Conservation (phyloP, 2,329 filamentous ascomycete species). For the Monascus ruber region DNA sequence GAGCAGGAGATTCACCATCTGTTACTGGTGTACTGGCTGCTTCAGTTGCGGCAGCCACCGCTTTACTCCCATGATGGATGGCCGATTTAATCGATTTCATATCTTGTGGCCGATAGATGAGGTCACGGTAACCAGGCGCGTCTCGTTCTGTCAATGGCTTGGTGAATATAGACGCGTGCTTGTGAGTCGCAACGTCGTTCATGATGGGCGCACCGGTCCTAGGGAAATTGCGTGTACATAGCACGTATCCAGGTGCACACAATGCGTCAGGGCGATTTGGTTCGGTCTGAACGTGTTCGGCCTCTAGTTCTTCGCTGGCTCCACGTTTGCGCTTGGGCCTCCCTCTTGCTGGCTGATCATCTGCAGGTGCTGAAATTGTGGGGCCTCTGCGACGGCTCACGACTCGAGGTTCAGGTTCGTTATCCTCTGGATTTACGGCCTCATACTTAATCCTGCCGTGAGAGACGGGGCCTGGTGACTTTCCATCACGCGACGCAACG, state of each 20-base stretch:
- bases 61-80: conserved; percentile 42
- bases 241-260: conserved; percentile 19
- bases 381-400: conserved; percentile 18
- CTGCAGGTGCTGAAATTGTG: conserved; percentile 5
- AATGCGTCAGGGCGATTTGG: conserved; percentile 15
- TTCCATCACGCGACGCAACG: conserved; percentile 23
- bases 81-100: conserved; percentile 66
- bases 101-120: conserved; percentile 65
- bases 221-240: conserved; percentile 40
- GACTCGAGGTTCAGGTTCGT: conserved; percentile 18
- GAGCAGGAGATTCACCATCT: conserved; percentile 41
- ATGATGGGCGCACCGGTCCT: conserved; percentile 62
- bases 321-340: conserved; percentile 32
- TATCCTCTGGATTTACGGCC: conserved; percentile 15
- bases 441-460: conserved; percentile 20
- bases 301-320: conserved; percentile 20
- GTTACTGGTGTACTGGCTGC: conserved; percentile 57
- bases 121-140: conserved; percentile 62
- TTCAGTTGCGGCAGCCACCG: conserved; percentile 33
- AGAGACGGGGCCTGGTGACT: conserved; percentile 7
- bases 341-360: conserved; percentile 17
- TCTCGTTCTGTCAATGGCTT: conserved; percentile 63
- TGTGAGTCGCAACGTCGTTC: conserved; percentile 65
- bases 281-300: conserved; percentile 16
- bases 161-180: conserved; percentile 68